A percentile compares a stretch with the other conserved stretches of the same genome.
These are phyloP conservation scores for Speleostelium caveatum DNA, from an alignment of 78 protist species.

Conservation along the genomic window DNA sequence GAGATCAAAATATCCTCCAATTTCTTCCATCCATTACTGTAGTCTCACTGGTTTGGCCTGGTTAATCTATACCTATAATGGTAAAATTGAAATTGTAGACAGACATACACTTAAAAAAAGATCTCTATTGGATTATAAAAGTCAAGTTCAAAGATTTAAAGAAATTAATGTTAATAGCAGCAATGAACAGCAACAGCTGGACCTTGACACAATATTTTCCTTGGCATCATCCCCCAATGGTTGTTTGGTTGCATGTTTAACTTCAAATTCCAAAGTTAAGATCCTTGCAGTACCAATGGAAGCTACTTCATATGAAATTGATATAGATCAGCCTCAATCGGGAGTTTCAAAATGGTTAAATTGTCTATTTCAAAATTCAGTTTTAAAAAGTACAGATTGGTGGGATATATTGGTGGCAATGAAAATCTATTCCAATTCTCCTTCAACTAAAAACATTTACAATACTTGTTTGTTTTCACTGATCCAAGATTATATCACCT, in stretches of 20 bases:
- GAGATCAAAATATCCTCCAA: neutral
- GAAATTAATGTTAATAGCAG: neutral
- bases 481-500: neutral
- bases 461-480: neutral
- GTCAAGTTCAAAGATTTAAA: neutral
- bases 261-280: conserved; percentile 1
- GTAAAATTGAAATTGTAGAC: conserved; percentile 39
- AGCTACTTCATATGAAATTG: neutral
- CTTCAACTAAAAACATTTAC: conserved; percentile 16
- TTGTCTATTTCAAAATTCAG: conserved; percentile 43
- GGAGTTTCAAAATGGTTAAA: conserved; percentile 35
- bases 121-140: neutral
- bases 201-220: conserved; percentile 1
- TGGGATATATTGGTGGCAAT: conserved; percentile 56
- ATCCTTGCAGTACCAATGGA: neutral
- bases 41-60: conserved; percentile 29
- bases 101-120: conserved; percentile 34
- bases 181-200: neutral
- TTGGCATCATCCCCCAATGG: conserved; percentile 69
- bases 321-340: neutral
- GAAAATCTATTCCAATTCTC: conserved; percentile 13
- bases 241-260: conserved; percentile 30
- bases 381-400: conserved; percentile 47
- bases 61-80: conserved; percentile 23
- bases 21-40: conserved; percentile 44